Conservation (phyloP, 2,329 filamentous ascomycete species). For the Colletotrichum agaves region DNA sequence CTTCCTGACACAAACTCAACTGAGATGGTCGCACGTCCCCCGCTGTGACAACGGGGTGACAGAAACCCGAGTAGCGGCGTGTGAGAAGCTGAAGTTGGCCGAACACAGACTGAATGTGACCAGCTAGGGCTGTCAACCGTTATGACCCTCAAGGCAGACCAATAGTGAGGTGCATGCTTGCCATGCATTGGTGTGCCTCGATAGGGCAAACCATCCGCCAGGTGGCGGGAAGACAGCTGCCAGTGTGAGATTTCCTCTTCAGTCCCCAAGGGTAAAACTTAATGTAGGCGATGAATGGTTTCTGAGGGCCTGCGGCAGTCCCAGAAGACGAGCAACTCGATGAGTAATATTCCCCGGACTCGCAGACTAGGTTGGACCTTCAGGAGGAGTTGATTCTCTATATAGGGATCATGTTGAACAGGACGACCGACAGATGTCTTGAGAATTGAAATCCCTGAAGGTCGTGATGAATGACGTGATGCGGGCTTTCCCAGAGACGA, state of each 20-base stretch:
- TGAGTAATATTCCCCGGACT: no score
- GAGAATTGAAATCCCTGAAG: neutral
- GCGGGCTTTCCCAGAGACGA: conserved; percentile 16
- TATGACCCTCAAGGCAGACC: neutral
- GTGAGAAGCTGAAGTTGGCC: conserved; percentile 9
- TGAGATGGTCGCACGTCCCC: conserved; percentile 28
- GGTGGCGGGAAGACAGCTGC: conserved; percentile 7
- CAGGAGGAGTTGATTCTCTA: no score
- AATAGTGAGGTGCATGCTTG: neutral
- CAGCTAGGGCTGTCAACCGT: neutral
- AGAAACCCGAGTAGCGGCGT: conserved; percentile 18
- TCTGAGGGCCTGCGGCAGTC: no score
- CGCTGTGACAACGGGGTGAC: conserved; percentile 35
- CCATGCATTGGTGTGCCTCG: neutral
- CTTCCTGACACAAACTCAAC: conserved; percentile 36
- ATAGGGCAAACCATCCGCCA: neutral
- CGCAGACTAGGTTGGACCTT: no score
- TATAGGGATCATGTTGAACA: no score
- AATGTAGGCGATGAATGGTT: conserved; percentile 3
- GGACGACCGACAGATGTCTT: neutral
- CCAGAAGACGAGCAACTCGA: no score
- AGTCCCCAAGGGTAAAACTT: neutral
- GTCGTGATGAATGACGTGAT: neutral
- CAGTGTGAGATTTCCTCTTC: neutral
- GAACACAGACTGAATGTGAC: neutral